A percentile compares a stretch with the other conserved stretches of the same genome.
phyloP scores from a whole-genome alignment of 2,329 filamentous ascomycete genomes.

The Sclerotinia sclerotiorum region DNA sequence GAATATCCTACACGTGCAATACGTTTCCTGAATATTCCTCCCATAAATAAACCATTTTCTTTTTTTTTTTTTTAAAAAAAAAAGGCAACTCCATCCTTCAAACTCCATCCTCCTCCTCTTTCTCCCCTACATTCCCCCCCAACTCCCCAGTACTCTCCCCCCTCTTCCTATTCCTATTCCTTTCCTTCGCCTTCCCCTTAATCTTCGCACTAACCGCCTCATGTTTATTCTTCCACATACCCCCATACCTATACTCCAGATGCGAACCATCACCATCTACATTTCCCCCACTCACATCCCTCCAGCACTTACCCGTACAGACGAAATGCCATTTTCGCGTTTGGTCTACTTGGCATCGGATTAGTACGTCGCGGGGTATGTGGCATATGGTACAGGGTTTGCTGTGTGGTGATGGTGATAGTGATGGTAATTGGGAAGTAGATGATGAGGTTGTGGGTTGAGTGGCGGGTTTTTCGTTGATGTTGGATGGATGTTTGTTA shows the following conservation, averaged over 20 bases:
- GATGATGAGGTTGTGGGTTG: background rate
- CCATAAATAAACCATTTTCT: background rate
- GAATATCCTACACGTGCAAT: background rate
- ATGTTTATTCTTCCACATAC: conserved; percentile 32
- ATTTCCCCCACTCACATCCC: conserved; percentile 13
- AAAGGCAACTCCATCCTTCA: background rate
- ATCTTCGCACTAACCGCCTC: conserved; percentile 30
- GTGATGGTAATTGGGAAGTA: too few species aligned
- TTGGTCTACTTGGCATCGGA: conserved; percentile 29
- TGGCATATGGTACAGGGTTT: conserved; percentile 28
- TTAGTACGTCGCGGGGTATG: conserved; percentile 24
- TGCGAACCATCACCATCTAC: conserved; percentile 23
- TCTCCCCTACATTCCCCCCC: background rate
- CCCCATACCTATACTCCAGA: conserved; percentile 27
- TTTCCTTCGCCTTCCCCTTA: conserved; percentile 28
- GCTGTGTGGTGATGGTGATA: conserved; percentile 21
- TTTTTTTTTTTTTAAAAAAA: too few species aligned
- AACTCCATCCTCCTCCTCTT: background rate
- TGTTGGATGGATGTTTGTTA: too few species aligned
- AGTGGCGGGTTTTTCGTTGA: background rate
- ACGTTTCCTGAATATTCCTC: too few species aligned
- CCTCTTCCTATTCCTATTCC: conserved; percentile 14
- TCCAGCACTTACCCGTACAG: conserved; percentile 24
- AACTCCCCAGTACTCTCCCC: background rate
- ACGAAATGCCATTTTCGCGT: conserved; percentile 28